Base-by-base conservation (phyloP, 1,139 yeast genomes). In the Sugiyamaella sp. region DNA sequence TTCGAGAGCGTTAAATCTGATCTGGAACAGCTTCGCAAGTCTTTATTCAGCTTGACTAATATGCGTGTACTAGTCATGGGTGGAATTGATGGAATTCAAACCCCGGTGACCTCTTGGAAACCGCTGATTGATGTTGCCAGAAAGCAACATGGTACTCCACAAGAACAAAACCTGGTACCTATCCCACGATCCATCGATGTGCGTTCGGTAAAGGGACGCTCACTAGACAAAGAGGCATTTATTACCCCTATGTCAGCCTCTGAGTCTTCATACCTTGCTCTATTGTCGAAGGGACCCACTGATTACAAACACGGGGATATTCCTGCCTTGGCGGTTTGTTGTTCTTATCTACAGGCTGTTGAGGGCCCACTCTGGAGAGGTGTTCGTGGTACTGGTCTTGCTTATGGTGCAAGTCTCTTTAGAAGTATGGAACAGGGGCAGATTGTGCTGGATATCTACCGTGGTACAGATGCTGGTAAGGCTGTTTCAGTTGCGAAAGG, bases 291-390 rank as follows among this genome's bases (percentile, higher is more conserved):
- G 10, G 81, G 87, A 12, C 89, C 95, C 1, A 74, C 80, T 9
- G 82, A 83, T 58, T 89, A 85, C 64, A 69, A 77, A 25, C 78
- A 86, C 54, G 79, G 80, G 14, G 97, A 91, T 63, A 75, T 84
- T 39, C 84, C 87, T 51, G 84, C 85, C 24, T 78, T 93, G 46
- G 79, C 85, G 0, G 77, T 93, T 19, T 89, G 93, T 5, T 78
- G 86, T 9, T 91, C 87, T 55, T 87, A 85, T 65, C 75, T 95
- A 57, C 86, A 85, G 61, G 87, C 91, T 25, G 89, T 89, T 21
- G 99, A 95, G 70, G 99, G 99, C 1, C 98, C 99, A 37, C 85
- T 93, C 61, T 93, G 99, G 98, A 81, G 90, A 66, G 96, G 95
- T 49, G 88, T 95, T 39, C 81, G 99, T 71, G 99, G 99, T 38